Base-by-base conservation (phyloP, 352 stramenopile genomes). In the Phytophthora cactorum region DNA sequence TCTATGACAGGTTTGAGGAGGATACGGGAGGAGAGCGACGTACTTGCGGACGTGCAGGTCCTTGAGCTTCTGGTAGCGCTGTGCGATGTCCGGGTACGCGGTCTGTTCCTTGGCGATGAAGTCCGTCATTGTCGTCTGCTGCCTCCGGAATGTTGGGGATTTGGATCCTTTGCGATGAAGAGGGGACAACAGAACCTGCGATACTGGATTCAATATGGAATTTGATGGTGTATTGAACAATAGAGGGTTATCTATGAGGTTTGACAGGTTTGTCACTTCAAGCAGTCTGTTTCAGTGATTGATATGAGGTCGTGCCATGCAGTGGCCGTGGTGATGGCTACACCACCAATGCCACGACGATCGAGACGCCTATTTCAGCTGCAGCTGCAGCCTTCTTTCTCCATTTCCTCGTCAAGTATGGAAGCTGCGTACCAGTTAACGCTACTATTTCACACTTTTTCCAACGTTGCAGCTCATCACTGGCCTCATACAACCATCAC, bases 21-120 rank as follows among this genome's bases (percentile, higher is more conserved):
- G 12, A n/a, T n/a, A 12, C 0, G n/a, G 36, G 31, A 45, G 34
- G 14, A 1, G 7, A 7, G 11, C 6, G 4, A 86, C 86, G 68
- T 77, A 97, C 90, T 96, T 97, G 75, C 88, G 81, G 39, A 88
- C 70, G 74, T 96, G 97, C 41, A 98, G 88, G 25, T 96, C 84
- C 55, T 90, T 89, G 45, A 99, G 79, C 58, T 87, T 83, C 76
- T 97, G 90, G 73, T 98, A 98, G 63, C 88, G 79, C 60, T 89
- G 86, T 10, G 92, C 90, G 32, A 99, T 86, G 53, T 98, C 94
- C 17, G 93, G 94, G 74, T 98, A 92, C 64, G 91, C 81, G 36
- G 76, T 75, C 62, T 96, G 83, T 76, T 98, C 92, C 57, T 83
- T 70, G 63, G 97, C 81, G 56, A 97, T 79, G 68, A 97, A 97